Base-by-base conservation (phyloP, 1,284 basidiomycete species). In the Apiotrichum laibachii region DNA sequence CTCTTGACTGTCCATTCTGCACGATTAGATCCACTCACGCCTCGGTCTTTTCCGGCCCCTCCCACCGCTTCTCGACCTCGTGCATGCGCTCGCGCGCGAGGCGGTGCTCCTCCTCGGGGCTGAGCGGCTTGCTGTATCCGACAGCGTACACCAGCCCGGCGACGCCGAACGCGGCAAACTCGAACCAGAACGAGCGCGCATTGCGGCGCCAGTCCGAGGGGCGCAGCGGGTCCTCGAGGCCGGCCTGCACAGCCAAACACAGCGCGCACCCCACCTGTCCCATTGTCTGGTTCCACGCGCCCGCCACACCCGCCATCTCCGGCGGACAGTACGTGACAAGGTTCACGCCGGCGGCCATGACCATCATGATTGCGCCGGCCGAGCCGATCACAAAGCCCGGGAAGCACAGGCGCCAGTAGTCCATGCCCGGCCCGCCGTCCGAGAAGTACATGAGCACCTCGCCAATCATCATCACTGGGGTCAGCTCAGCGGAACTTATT, bases 341-440 rank as follows among this genome's bases (percentile, higher is more conserved):
- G 59, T 69, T 68, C 60, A 72, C 62, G 56, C 57, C 61, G 1
- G 60, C 50, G 47, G 63, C 69, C 55, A 71, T 65, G 63, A 63
- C 71, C 37, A 62, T 58, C 16, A 58, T 50, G 48, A 69, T 62
- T 8, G 69, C 66, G 37, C 68, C 71, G 9, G 59, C 55, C 18
- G 55, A 58, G 21, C 63, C 66, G 34, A 67, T 57, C 37, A 59
- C 67, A 59, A 65, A 72, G 9, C 62, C 71, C 5, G 72, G 72
- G 63, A 77, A 75, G 49, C 62, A 60, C 60, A 58, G 73, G 42
- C 59, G 58, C 76, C 76, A 77, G 63, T 77, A 77, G 55, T 74
- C 66, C 43, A 58, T 67, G 5, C 72, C 72, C 6, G 53, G 47
- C 16, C 73, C 75, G 33, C 75, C 75, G 55, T 72, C 62, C 1